A percentile compares a stretch with the other conserved stretches of the same genome.
Conservation (phyloP, 192 early-diverging fungal species). For the Coemansia sp. region DNA sequence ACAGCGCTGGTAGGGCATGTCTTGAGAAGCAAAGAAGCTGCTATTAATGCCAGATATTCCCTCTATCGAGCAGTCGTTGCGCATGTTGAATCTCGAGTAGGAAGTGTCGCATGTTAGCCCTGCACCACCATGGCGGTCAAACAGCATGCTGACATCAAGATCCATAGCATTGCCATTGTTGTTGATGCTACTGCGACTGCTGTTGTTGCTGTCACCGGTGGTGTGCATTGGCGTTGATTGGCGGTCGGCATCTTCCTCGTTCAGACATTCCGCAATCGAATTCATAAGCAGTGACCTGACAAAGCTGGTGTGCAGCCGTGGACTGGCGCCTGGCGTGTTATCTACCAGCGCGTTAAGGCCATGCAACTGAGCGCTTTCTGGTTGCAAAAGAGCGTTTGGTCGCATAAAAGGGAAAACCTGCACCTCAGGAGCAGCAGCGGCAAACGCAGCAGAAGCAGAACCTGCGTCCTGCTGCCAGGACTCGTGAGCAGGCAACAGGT, state of each 20-base stretch:
- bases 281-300: constrained; percentile 4
- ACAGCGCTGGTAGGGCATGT: constrained; percentile 20
- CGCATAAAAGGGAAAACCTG: neutral
- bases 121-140: constrained; percentile 22
- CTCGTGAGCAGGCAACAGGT: neutral
- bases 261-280: constrained; percentile 6
- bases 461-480: neutral
- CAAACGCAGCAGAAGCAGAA: neutral
- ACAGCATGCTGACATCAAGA: constrained; percentile 34
- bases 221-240: constrained; percentile 1
- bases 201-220: neutral
- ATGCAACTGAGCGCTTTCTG: neutral
- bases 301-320: neutral
- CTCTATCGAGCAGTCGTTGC: constrained; percentile 12
- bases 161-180: constrained; percentile 6
- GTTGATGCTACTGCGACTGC: neutral
- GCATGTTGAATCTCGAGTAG: constrained; percentile 15
- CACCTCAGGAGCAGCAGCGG: neutral
- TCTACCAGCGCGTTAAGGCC: neutral
- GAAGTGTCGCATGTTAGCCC: neutral
- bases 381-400: neutral
- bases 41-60: constrained; percentile 36
- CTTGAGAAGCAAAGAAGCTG: constrained; percentile 46
- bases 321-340: neutral
- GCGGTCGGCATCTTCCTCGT: constrained; percentile 2